Percentiles rank a stretch among this genome's conserved stretches.
Conservation (phyloP, 2,329 filamentous ascomycete species). For the Coccinonectria pachysandricola region DNA sequence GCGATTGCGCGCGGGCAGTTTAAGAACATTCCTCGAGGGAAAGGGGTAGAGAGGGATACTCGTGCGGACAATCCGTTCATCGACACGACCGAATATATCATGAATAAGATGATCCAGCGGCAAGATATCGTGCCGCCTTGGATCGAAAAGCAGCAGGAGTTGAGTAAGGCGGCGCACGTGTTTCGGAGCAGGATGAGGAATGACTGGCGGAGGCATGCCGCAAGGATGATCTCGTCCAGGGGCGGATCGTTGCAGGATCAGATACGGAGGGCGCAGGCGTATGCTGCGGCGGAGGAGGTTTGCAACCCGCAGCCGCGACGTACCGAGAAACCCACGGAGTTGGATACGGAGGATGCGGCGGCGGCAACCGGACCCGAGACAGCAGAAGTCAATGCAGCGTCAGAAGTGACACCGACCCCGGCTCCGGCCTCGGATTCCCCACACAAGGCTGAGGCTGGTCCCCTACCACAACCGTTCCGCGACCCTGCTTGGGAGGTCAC, state of each 20-base stretch:
- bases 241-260: slow-evolving; percentile 69
- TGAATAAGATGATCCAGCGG: slow-evolving; percentile 97
- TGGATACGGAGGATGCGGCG: slow-evolving; percentile 38
- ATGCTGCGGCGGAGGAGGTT: slow-evolving; percentile 63
- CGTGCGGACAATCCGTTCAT: slow-evolving; percentile 81
- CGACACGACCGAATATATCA: slow-evolving; percentile 92
- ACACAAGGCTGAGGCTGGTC: slow-evolving; percentile 1
- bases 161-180: slow-evolving; percentile 54
- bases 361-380: slow-evolving; percentile 33
- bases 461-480: slow-evolving; percentile 52
- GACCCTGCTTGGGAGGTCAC: slow-evolving; percentile 65
- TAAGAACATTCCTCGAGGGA: slow-evolving; percentile 68
- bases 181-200: slow-evolving; percentile 68
- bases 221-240: slow-evolving; percentile 63
- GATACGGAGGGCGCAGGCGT: slow-evolving; percentile 58
- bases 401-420: slow-evolving; percentile 13
- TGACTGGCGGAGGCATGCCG: slow-evolving; percentile 79
- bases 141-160: slow-evolving; percentile 97
- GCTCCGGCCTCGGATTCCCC: slow-evolving; percentile 1
- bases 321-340: slow-evolving; percentile 35
- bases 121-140: slow-evolving; percentile 94
- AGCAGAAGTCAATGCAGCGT: slow-evolving; percentile 22
- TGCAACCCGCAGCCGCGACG: slow-evolving; percentile 44
- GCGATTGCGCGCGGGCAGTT: slow-evolving; percentile 90
- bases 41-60: slow-evolving; percentile 69